A percentile compares a stretch with the other conserved stretches of the same genome.
Conservation (phyloP, 176 grass and related monocot genomes). For the Ensete glaucum region DNA sequence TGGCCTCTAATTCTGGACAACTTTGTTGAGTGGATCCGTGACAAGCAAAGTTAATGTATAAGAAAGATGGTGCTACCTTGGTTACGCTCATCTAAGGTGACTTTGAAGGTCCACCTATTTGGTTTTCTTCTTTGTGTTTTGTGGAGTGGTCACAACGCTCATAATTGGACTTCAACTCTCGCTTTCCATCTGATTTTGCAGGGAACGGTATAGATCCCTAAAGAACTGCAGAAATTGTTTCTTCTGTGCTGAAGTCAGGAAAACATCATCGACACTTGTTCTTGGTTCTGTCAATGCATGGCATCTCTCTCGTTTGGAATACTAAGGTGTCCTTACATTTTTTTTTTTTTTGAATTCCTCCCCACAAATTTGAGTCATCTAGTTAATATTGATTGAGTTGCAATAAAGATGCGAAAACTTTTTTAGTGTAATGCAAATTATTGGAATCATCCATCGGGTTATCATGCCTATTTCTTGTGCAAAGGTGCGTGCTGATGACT, state of each 20-base stretch:
- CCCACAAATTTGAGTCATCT: not conserved
- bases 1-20: slow-evolving; percentile 99
- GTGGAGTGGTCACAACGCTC: not conserved
- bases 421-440: not conserved
- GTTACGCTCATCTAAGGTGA: not conserved
- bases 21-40: slow-evolving; percentile 93
- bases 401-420: not conserved
- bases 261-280: not conserved
- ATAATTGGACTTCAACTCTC: not conserved
- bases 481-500: too few relatives aligned
- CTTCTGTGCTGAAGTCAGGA: not conserved
- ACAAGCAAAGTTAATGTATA: slow-evolving; percentile 41
- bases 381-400: not conserved
- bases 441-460: not conserved
- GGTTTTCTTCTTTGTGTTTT: not conserved
- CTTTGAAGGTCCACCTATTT: not conserved
- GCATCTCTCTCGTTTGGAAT: not conserved
- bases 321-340: not conserved
- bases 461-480: too few relatives aligned
- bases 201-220: not conserved
- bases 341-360: not conserved
- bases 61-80: not conserved
- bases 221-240: not conserved
- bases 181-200: not conserved
- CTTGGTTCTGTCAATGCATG: not conserved